Base-by-base conservation (phyloP, 805 yeast species). In the Zygosaccharomyces bisporus region DNA sequence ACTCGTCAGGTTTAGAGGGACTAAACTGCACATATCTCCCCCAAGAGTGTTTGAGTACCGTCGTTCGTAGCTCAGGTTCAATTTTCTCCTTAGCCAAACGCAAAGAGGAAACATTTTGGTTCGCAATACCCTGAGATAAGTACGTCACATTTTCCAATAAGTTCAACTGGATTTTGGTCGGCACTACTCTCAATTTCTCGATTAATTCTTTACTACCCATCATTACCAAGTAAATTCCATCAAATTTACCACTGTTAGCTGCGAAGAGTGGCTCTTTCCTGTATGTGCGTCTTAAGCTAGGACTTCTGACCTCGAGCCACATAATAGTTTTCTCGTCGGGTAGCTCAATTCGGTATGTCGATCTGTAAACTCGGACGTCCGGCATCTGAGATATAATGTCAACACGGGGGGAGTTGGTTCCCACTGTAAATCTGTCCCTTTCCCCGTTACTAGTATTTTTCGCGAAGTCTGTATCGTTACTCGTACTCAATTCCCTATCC, bases 81-180 rank as follows among this genome's bases (percentile, higher is more conserved):
- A 42, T 39, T 14, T 27, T 39, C 20, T 44, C 47, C 16, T 55
- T 59, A 1, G 55, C 53, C 16, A 62, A 44, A 37, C 60, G 46
- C 34, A 62, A 47, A 6, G 63, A 58, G 2, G 63, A 60, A 9
- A 52, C 34, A 39, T 62, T 62, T 32, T 57, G 59, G 46, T 61
- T 62, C 1, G 61, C 57, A 6, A 60, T 44, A 6, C 64, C 64
- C 29, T 58, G 57, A 1, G 67, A 57, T 32, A 61, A 37, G 41
- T 57, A 62, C 0, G 60, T 55, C 2, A 55, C 53, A n/a, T 49
- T 49, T 39, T 62, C 67, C 17, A 62, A 17, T 18, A 61, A 38
- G 39, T 62, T 62, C 13, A 62, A 41, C 43, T 59, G 62, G 3
- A 60, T 30, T 16, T 49, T 49, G 4, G 44, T 29, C 4, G 61